These are phyloP conservation scores for Corymbia calophylla DNA, from an alignment of 441 rosid species.

Conservation along the genomic window DNA sequence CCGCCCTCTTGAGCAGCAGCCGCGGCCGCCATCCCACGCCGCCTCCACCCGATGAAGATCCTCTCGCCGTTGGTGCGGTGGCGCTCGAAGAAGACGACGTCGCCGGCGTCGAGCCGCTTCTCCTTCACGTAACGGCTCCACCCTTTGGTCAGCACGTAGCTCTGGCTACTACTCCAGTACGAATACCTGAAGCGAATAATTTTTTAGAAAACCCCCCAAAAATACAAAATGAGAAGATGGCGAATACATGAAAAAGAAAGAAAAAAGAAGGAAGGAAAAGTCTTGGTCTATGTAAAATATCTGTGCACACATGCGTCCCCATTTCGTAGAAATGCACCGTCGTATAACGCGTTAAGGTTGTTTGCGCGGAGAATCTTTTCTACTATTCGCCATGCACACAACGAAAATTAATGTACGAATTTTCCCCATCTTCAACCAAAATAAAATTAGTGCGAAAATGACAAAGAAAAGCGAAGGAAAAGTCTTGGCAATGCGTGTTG, in stretches of 20 bases:
- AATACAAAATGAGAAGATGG: neutral
- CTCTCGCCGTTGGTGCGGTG: slow-evolving; percentile 49
- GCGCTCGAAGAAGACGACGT: slow-evolving; percentile 66
- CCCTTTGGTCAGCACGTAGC: slow-evolving; percentile 92
- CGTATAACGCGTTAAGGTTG: neutral
- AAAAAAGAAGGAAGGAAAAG: neutral
- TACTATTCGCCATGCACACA: neutral
- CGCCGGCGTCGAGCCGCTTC: slow-evolving; percentile 90
- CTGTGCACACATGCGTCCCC: neutral
- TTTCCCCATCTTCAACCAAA: neutral
- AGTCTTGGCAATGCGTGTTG: neutral
- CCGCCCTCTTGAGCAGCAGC: neutral
- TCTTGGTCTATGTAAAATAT: neutral
- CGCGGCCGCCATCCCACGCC: slow-evolving; percentile 41
- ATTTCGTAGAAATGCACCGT: neutral
- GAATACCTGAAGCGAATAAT: slow-evolving; percentile 21
- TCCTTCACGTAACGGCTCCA: slow-evolving; percentile 97
- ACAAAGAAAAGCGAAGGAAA: neutral
- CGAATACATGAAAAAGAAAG: neutral
- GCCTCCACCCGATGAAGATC: slow-evolving; percentile 79
- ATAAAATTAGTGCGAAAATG: neutral
- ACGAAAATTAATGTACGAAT: neutral
- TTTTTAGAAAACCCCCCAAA: neutral
- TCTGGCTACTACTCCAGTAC: slow-evolving; percentile 98
- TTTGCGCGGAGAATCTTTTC: neutral